Evolutionary conservation across 495 filamentous ascomycete species (phyloP), one percentile per base, ranked within the genome.

Genomic region (Podospora pseudopauciseta): DNA sequence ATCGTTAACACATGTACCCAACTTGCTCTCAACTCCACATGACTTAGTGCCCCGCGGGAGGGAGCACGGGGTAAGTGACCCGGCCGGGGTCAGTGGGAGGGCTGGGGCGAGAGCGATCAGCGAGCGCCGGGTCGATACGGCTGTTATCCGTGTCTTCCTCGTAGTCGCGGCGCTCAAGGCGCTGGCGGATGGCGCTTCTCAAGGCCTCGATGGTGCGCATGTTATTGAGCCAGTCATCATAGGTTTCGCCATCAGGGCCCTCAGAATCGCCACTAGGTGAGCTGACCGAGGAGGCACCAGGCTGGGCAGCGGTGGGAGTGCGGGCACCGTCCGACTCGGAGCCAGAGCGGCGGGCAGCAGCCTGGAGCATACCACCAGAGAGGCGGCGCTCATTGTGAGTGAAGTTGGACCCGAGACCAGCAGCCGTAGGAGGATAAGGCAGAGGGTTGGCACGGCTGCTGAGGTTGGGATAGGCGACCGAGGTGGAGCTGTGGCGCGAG

Each of bases 361-460:
- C 90, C 79, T 97, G 93, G 60, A 98, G 84, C 73, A 92, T 88
- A 58, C 93, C 92, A 64, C 93, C 93, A 26, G 91, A 94, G 39
- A 93, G 88, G 54, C 93, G 92, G 61, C 92, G 91, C 67, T 90
- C 88, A 65, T 93, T 89, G 63, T 88, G 82, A 69, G 94, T 92
- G 74, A 93, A 96, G 61, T 84, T 90, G 9, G 90, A 88, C 30
- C 91, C 92, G 15, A 99, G 88, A 19, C 90, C 92, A 1, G 94
- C 90, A 0, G 91, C 89, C 18, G 86, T 85, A 86, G 70, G 89
- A 86, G 70, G 89, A 82, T 63, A 92, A 83, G 60, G 93, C 86
- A 58, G 93, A 49, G 39, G 39, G 91, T 60, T 69, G 18, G 75
- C 72, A 13, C 74, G 72, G 70, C 68, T 75, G 49, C 77, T 76